phyloP scores from a whole-genome alignment of 2,329 filamentous ascomycete genomes.

The Aspergillus spinulosporus region DNA sequence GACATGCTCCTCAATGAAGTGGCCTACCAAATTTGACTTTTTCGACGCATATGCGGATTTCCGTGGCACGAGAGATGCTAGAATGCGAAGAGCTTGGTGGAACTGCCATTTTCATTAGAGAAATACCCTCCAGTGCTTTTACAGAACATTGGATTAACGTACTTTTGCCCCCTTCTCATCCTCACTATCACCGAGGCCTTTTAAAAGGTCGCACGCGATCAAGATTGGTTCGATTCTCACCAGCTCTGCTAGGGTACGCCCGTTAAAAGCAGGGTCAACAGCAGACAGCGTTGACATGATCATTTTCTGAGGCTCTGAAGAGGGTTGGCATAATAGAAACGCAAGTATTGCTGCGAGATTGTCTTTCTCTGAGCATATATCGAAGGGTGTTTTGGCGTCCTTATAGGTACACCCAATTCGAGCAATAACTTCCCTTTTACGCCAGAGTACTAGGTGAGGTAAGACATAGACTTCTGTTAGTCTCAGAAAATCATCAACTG shows the following conservation, averaged over 20 bases:
- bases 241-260: constrained; percentile 65
- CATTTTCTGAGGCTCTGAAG: constrained; percentile 65
- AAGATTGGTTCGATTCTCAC: constrained; percentile 73
- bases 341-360: constrained; percentile 62
- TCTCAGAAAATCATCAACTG: constrained; percentile 70
- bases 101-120: constrained; percentile 31
- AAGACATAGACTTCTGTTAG: constrained; percentile 78
- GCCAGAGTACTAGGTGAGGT: constrained; percentile 79
- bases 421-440: constrained; percentile 74
- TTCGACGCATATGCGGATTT: constrained; percentile 50
- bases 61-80: constrained; percentile 54
- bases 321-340: constrained; percentile 58
- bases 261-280: constrained; percentile 69
- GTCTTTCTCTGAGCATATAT: constrained; percentile 60
- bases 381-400: constrained; percentile 55
- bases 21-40: constrained; percentile 61
- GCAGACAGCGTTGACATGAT: constrained; percentile 68
- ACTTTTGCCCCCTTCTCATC: constrained; percentile 57
- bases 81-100: constrained; percentile 53
- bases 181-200: constrained; percentile 70
- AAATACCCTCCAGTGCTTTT: not conserved
- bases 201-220: constrained; percentile 78
- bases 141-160: constrained; percentile 29
- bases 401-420: constrained; percentile 73
- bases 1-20: constrained; percentile 79